Evolutionary conservation across 2,329 filamentous ascomycete species (phyloP), one percentile per base, ranked within the genome.

Genomic region (Clonostachys rhizophaga): DNA sequence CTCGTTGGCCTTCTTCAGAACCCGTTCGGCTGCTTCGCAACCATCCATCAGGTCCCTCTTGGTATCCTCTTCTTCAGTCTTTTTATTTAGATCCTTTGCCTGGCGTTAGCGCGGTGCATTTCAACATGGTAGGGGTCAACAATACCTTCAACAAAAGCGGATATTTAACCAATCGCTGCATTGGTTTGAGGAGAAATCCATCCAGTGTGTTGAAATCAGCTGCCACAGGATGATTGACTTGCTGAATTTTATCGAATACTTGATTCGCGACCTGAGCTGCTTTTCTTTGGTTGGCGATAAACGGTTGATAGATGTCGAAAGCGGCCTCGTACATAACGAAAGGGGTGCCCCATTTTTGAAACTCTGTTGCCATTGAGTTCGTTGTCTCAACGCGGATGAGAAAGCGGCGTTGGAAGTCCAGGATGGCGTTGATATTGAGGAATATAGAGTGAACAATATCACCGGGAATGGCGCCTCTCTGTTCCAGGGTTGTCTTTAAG

Each of bases 381-480:
- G 91, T 95, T 30, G 95, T 95, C 70, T 99, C 94, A 52, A 99
- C 89, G 47, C 91, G 86, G 58, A 99, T 97, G 43, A 99, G 75
- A 59, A 99, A 97, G 30, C 91, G 83, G 52, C 95, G 86, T 62
- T 97, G 92, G 63, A 96, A 96, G 66, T 99, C 94, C 45, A 99
- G 78, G 43, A 99, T 88, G 33, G 88, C 84, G 63, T 97, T 96
- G 61, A 97, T 83, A 67, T 99, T 99, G 51, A 97, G 77, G 68
- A 99, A 99, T 52, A 99, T 96, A 60, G 91, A 84, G 69, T 97
- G 91, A 18, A 96, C 86, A 10, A 86, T 82, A 63, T 99, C 94
- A 46, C 94, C 92, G 3, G 89, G 87, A 53, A 97, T 83, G 36
- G 90, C 83, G 36, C 91, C 91, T 54, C 86, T 91, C 62, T 95